These are phyloP conservation scores for Blyttiomyces sp. DNA, from an alignment of 371 early-diverging fungal genomes.

Conservation along the genomic window DNA sequence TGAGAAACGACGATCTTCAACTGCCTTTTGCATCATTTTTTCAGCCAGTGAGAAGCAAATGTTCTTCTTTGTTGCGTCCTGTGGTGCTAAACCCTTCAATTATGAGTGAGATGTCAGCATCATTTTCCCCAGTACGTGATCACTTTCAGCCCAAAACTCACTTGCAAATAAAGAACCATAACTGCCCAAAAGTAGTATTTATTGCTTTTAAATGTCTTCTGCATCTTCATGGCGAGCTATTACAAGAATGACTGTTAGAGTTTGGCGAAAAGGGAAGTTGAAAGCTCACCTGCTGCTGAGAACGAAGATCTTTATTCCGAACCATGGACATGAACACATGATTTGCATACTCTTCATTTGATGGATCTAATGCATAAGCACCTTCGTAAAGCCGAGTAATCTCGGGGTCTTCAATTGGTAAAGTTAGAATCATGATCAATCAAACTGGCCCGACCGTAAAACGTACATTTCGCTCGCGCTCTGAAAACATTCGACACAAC, in stretches of 20 bases:
- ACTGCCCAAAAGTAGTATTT: conserved; percentile 88
- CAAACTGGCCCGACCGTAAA: not conserved
- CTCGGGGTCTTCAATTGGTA: conserved; percentile 46
- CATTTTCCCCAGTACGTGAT: too few relatives aligned
- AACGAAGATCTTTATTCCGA: conserved; percentile 64
- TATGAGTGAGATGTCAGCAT: not conserved
- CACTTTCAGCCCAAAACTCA: too few relatives aligned
- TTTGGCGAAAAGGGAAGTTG: not conserved
- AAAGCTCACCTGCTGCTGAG: conserved; percentile 67
- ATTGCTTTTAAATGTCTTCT: conserved; percentile 72
- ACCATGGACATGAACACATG: conserved; percentile 87
- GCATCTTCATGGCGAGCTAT: conserved; percentile 74
- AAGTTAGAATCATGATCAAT: not conserved
- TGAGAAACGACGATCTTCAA: conserved; percentile 60
- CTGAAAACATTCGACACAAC: conserved; percentile 68
- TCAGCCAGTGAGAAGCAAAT: conserved; percentile 69
- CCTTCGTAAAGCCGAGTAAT: conserved; percentile 72
- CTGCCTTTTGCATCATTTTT: conserved; percentile 79
- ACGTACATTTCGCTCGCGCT: conserved; percentile 58
- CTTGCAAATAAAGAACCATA: conserved; percentile 57
- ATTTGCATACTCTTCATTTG: conserved; percentile 70
- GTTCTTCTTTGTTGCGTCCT: not conserved
- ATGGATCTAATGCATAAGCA: conserved; percentile 60
- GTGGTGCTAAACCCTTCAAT: conserved; percentile 4
- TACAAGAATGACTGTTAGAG: not conserved